Percentiles rank a stretch among this genome's conserved stretches.
Conservation (phyloP, 2,329 filamentous ascomycete genomes). For the Penicillium sp. region DNA sequence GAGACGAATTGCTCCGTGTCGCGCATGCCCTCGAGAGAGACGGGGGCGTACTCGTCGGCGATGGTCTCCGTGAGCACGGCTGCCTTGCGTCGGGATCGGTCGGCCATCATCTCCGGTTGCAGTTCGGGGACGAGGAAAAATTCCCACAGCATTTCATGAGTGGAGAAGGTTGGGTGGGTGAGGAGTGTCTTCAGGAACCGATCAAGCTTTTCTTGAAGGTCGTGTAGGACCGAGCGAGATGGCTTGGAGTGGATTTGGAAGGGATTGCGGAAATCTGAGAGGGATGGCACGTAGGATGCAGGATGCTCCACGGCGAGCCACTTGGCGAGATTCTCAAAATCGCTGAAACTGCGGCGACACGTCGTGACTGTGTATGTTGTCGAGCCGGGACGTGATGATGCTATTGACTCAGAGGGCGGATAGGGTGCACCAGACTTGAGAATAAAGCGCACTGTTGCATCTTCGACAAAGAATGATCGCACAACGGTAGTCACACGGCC, state of each 20-base stretch:
- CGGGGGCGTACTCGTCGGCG: conserved; percentile 82
- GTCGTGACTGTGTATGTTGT: conserved; percentile 89
- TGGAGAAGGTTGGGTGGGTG: conserved; percentile 86
- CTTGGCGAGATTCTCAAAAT: conserved; percentile 87
- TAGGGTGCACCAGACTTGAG: conserved; percentile 88
- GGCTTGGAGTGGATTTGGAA: conserved; percentile 94
- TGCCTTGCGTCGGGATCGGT: conserved; percentile 83
- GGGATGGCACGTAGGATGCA: conserved; percentile 86
- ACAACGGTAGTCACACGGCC: conserved; percentile 90
- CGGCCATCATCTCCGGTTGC: conserved; percentile 83
- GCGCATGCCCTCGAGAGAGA: conserved; percentile 68
- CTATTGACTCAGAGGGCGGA: conserved; percentile 29
- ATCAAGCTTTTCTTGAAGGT: conserved; percentile 84
- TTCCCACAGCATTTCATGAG: conserved; percentile 97
- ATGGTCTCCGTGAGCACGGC: conserved; percentile 81
- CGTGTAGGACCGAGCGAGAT: conserved; percentile 80
- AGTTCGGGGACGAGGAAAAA: conserved; percentile 97
- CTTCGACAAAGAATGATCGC: conserved; percentile 94
- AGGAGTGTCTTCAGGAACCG: conserved; percentile 85
- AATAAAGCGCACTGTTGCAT: conserved; percentile 88
- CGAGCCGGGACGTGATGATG: conserved; percentile 50
- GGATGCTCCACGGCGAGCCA: conserved; percentile 87
- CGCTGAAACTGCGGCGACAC: conserved; percentile 79
- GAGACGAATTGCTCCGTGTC: conserved; percentile 94
- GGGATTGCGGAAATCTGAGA: conserved; percentile 77